A percentile compares a stretch with the other conserved stretches of the same genome.
Conservation (phyloP, 768 basidiomycete species). For the Russula ochroleuca region DNA sequence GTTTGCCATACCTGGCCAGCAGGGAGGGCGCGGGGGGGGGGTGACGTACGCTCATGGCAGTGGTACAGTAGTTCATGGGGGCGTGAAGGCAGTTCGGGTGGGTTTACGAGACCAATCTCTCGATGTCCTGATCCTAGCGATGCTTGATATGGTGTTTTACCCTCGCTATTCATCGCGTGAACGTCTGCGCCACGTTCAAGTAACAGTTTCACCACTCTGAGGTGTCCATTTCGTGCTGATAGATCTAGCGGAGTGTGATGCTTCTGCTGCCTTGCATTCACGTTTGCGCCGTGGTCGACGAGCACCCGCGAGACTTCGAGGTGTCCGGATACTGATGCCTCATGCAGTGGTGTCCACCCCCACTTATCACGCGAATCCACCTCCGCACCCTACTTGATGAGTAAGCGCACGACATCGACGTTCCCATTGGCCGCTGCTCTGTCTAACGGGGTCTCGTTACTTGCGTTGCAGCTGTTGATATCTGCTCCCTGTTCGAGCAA, state of each 20-base stretch:
- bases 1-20: too few species aligned
- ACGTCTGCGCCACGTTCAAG: background rate
- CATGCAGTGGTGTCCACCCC: background rate
- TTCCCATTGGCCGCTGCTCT: background rate
- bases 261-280: background rate
- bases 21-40: too few species aligned
- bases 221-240: background rate
- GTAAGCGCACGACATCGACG: background rate
- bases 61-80: too few species aligned
- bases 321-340: background rate
- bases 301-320: background rate
- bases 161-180: background rate
- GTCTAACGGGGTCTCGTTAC: background rate
- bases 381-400: background rate
- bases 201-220: background rate
- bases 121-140: background rate
- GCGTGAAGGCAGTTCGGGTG: too few species aligned
- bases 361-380: background rate
- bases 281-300: background rate
- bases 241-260: background rate
- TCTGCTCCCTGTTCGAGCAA: background rate
- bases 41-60: too few species aligned
- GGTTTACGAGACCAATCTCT: too few species aligned
- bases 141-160: background rate
- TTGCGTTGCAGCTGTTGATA: background rate